Percentiles rank a stretch among this genome's conserved stretches.
phyloP scores from a whole-genome alignment of 2,329 filamentous ascomycete species.

The Colletotrichum coccodes region DNA sequence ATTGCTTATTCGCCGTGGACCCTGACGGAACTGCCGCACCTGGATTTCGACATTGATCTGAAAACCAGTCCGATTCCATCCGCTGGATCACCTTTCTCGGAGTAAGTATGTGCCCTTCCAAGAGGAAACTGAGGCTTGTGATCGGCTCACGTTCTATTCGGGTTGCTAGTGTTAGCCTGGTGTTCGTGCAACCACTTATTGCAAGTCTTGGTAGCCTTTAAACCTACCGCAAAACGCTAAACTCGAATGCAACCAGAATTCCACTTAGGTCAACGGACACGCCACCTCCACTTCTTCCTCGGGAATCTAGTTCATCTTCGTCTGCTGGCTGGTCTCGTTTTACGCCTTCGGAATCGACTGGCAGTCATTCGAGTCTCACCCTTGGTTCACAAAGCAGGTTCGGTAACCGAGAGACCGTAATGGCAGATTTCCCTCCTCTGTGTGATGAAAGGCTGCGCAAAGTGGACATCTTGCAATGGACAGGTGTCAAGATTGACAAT shows the following conservation, averaged over 20 bases:
- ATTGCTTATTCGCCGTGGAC: slow-evolving; percentile 19
- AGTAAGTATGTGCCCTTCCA: not conserved
- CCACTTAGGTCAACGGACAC: slow-evolving; percentile 6
- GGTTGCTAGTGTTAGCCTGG: no score
- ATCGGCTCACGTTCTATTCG: no score
- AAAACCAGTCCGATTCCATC: not conserved
- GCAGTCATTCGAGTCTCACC: not conserved
- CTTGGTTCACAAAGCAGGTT: not conserved
- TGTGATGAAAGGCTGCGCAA: slow-evolving; percentile 19
- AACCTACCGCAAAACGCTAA: not conserved
- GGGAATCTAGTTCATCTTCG: not conserved
- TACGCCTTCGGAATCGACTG: not conserved
- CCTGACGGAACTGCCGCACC: slow-evolving; percentile 3
- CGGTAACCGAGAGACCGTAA: not conserved
- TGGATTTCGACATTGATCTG: not conserved
- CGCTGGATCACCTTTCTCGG: not conserved
- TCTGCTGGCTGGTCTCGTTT: not conserved
- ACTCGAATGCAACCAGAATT: not conserved
- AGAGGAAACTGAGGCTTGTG: not conserved
- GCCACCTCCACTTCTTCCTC: not conserved
- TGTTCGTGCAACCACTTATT: not conserved
- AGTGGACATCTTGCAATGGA: not conserved
- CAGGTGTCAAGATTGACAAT: not conserved
- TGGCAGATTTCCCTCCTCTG: not conserved
- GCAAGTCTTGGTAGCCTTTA: not conserved